Evolutionary conservation across 345 rosid species (phyloP), one percentile per base, ranked within the genome.

Genomic region (Dovyalis caffra): DNA sequence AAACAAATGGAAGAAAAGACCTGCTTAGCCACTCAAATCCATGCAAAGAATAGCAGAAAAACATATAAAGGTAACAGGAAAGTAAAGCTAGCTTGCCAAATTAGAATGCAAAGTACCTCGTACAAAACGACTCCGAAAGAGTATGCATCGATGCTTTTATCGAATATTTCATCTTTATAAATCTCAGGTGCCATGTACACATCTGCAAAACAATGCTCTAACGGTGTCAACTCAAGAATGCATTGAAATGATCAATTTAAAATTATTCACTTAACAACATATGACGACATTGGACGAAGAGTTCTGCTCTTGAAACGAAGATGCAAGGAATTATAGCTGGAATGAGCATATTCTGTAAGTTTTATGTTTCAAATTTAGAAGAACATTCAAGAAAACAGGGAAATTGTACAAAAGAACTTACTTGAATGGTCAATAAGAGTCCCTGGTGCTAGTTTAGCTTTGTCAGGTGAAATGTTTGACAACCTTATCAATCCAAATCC

Each of bases 141-240:
- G 82, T 88, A 90, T n/a, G 87, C 78, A 82, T 95, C 99, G 29
- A 87, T 93, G 43, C 90, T 88, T 83, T 90, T 86, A 72, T 93
- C 98, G 71, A 93, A 89, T 60, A 82, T 70, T 56, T 81, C 85
- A 49, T 87, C 87, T 70, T 84, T 84, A 84, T 81, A 91, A 45
- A 95, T 38, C 82, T 93, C 99, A 20, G 99, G 99, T 72, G 99
- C 98, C 75, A 78, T 63, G 73, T 93, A 95, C 25, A 82, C 75
- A 86, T 86, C 97, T 90, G 73, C 83, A 72, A 78, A 82, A 49
- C 25, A 61, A 56, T 63, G 72, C 28, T 58, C 73, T 66, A 32
- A 78, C 60, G 69, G 53, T 51, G 20, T 64, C 38, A 65, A 66
- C 40, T 67, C 45, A 69, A 23, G 38, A 38, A 51, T 20, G 6